These are phyloP conservation scores for Diospyros kaki DNA, from an alignment of 148 eudicot genomes.

Conservation along the genomic window DNA sequence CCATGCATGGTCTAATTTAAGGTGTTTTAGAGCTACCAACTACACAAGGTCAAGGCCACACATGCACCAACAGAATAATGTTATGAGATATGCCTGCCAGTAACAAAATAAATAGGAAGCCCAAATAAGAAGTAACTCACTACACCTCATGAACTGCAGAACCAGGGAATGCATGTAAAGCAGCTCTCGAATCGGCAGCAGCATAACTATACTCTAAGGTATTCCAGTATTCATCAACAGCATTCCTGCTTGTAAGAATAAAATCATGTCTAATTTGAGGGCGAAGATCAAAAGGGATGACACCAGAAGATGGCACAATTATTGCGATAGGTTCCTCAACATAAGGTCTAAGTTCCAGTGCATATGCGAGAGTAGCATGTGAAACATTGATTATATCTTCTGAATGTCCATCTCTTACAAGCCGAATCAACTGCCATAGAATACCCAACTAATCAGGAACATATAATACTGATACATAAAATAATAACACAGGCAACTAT, in stretches of 20 bases:
- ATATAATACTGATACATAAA: conserved; percentile 1
- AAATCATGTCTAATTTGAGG: conserved; percentile 93
- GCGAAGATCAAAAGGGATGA: conserved; percentile 61
- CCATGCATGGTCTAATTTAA: neutral
- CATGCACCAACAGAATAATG: neutral
- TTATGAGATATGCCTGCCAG: neutral
- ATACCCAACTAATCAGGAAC: conserved; percentile 9
- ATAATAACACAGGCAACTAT: neutral
- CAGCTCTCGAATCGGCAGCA: conserved; percentile 77
- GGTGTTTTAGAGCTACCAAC: conserved; percentile 1
- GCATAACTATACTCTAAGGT: conserved; percentile 95
- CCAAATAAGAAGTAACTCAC: neutral
- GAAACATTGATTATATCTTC: conserved; percentile 44
- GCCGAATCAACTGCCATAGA: conserved; percentile 61
- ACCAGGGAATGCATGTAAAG: conserved; percentile 94
- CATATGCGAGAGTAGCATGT: conserved; percentile 60
- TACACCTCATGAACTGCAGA: conserved; percentile 77
- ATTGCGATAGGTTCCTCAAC: conserved; percentile 80
- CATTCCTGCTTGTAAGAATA: conserved; percentile 66
- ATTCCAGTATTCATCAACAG: conserved; percentile 89
- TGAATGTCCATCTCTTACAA: conserved; percentile 54
- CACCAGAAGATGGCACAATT: conserved; percentile 34
- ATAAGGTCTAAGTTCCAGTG: conserved; percentile 91
- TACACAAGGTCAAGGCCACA: neutral
- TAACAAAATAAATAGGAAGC: neutral